Base-by-base conservation (phyloP, 257 asterid species). In the Ballota nigra region DNA sequence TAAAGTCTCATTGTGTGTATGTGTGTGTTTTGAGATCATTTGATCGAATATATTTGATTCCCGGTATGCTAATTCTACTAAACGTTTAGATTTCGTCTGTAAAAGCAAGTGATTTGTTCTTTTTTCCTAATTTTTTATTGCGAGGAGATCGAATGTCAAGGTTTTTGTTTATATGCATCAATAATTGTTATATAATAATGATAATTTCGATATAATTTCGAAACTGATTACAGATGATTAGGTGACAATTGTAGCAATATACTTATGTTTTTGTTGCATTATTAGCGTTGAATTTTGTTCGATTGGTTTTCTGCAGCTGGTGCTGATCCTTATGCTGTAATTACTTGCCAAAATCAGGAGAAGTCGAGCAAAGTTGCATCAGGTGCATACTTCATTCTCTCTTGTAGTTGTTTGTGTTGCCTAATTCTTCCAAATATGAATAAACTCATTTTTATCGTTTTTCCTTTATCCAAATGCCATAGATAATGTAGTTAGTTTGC, bases 341-440 rank as follows among this genome's bases (percentile, higher is more conserved):
- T 89, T 72, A 87, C 82, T 59, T 87, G 84, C 77, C 79, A 81
- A 51, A 81, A 77, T 78, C 88, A 89, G 75, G 91, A 89, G 80
- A 89, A 87, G 82, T 82, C 73, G 64, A 89, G 91, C 78, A 77
- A 81, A 31, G 75, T 89, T 64, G 86, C 89, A 15, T 40, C 88
- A 82, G 93, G 96, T 89, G 62, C 61, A 19, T 73, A 28, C 20
- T n/a, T 16, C 33, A 8, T 70, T 28, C 23, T 38, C 5, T 38
- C 45, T 12, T 52, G 43, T 47, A 16, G 22, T 15, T 28, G 58
- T 10, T 16, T 40, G 13, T 49, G 47, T 69, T 69, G 38, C 12
- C 13, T 60, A 18, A 19, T 24, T 51, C 56, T 56, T 63, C 22
- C 41, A 0, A 28, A 38, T 24, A 20, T n/a, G 20, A 11, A 20